Evolutionary conservation across 805 yeast species (phyloP).

Genomic region (Saturnispora serradocipensis): DNA sequence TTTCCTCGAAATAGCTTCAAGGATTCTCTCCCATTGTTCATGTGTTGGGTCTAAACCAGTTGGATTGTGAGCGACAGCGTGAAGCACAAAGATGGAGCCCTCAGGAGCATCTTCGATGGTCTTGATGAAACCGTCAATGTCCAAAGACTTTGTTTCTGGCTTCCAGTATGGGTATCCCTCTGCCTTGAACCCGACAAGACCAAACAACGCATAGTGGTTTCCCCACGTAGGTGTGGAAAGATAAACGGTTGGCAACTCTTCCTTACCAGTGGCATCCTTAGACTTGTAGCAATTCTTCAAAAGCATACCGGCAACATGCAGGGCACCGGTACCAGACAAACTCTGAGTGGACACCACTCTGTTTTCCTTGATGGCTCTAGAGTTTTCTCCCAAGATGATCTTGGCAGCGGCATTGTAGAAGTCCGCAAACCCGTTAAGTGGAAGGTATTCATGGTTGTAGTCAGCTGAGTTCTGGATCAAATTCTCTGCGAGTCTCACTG

Average conservation of each 20-base stretch:
- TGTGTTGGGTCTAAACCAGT: conserved; percentile 90
- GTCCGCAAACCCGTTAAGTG: conserved; percentile 67
- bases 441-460: conserved; percentile 80
- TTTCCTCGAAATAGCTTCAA: conserved; percentile 48
- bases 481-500: conserved; percentile 65
- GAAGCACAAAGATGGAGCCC: conserved; percentile 77
- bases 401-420: conserved; percentile 65
- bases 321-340: conserved; percentile 83
- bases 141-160: conserved; percentile 55
- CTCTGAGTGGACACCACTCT: conserved; percentile 62
- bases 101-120: conserved; percentile 57
- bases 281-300: conserved; percentile 40
- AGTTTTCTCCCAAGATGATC: conserved; percentile 58
- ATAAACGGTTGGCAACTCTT: conserved; percentile 40
- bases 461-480: conserved; percentile 47
- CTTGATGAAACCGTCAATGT: conserved; percentile 55
- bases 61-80: conserved; percentile 97
- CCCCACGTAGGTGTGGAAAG: conserved; percentile 96
- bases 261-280: conserved; percentile 18
- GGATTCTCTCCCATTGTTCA: conserved; percentile 70
- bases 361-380: conserved; percentile 39
- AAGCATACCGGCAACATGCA: conserved; percentile 77
- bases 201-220: conserved; percentile 81
- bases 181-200: conserved; percentile 56
- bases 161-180: conserved; percentile 84